These are phyloP conservation scores for Isatis tinctoria DNA, from an alignment of 345 rosid genomes.

Conservation along the genomic window DNA sequence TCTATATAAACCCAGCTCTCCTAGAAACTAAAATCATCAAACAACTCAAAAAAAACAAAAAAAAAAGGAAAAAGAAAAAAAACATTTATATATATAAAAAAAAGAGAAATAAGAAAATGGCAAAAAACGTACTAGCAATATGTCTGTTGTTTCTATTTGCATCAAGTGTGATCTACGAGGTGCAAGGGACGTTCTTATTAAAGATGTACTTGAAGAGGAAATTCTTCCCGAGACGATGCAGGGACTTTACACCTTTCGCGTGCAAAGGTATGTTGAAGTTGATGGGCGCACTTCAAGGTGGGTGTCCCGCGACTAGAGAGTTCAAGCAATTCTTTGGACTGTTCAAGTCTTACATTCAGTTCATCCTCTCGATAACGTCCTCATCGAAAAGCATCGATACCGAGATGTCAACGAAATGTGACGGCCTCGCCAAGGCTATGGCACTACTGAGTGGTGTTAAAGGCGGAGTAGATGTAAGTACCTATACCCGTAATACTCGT, in stretches of 20 bases:
- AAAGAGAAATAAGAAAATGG: conserved; percentile 1
- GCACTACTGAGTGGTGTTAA: background rate
- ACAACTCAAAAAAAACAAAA: background rate
- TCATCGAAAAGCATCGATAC: background rate
- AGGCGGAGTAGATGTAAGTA: background rate
- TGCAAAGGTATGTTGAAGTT: conserved; percentile 6
- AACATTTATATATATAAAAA: background rate
- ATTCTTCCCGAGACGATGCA: background rate
- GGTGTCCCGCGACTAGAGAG: conserved; percentile 9
- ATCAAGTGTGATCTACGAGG: conserved; percentile 28
- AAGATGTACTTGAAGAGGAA: conserved; percentile 5
- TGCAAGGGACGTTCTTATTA: conserved; percentile 22
- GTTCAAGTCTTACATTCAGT: background rate
- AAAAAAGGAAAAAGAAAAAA: background rate
- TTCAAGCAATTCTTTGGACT: background rate
- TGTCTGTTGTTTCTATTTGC: conserved; percentile 20
- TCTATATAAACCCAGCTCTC: conserved; percentile 16
- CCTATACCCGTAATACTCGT: background rate
- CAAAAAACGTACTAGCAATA: conserved; percentile 8
- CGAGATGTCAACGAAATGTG: background rate
- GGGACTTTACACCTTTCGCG: conserved; percentile 18
- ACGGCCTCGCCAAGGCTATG: background rate
- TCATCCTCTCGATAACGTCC: background rate
- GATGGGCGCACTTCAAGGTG: background rate
- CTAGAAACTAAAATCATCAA: background rate